Evolutionary conservation across 345 rosid species (phyloP), one percentile per base, ranked within the genome.

Genomic region (Cardiospermum halicacabum): DNA sequence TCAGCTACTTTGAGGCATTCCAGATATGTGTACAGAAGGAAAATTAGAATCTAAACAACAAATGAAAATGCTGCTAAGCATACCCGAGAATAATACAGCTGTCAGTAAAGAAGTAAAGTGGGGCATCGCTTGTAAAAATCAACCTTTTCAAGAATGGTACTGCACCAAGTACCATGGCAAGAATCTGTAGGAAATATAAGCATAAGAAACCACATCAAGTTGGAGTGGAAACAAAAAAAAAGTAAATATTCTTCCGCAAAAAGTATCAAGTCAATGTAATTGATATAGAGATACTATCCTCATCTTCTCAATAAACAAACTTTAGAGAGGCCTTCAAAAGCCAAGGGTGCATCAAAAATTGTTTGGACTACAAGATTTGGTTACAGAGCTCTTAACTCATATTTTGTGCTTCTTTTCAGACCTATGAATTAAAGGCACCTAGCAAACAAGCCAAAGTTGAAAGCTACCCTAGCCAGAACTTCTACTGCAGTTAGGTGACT

Each of bases 1-100:
- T 42, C 55, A 0, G 19, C 19, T 30, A 22, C 19, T 51, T 40
- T 27, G 53, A 58, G 66, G 60, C 50, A 65, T 49, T 24, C 3
- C 11, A 28, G 56, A 25, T 30, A 48, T 22, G 18, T 62, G 55
- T 50, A 2, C 43, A 55, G 11, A 16, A 15, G 61, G 42, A 10
- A 37, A 51, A 24, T n/a, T 31, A 11, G n/a, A 60, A 3, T 15
- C 26, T 18, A 54, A 60, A 25, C 49, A 60, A 47, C 21, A 12
- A 31, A 64, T 22, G 8, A 50, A 53, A 66, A 60, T 19, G 15
- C 60, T 24, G 27, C 30, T 50, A 59, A 62, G 42, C 82, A 72
- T 85, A 95, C 98, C 99, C 99, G 40, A 95, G 98, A 80, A 89
- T 95, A 60, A 78, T 87, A 82, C 96, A 89, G 83, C 98, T 91